Evolutionary conservation across 345 rosid species (phyloP).

Genomic region (Pugionium cornutum): DNA sequence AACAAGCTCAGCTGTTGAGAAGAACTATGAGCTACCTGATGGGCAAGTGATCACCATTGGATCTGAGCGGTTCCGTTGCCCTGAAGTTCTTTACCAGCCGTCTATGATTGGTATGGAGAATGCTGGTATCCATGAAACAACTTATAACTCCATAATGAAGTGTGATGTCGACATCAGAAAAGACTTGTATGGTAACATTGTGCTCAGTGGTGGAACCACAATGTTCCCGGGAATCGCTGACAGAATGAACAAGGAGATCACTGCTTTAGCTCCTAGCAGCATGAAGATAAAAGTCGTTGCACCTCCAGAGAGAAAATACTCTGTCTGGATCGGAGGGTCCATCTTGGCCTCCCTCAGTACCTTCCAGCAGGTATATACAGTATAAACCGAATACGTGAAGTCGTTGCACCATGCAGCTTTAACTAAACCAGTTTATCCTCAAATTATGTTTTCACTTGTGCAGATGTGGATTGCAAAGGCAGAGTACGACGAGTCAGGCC

Average conservation of each 20-base stretch:
- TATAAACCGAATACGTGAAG: no score
- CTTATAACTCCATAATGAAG: slow-evolving; percentile 92
- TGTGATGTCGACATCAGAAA: slow-evolving; percentile 92
- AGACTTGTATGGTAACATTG: slow-evolving; percentile 87
- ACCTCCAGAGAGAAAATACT: slow-evolving; percentile 89
- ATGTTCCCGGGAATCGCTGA: slow-evolving; percentile 92
- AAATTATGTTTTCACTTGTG: slow-evolving; percentile 21
- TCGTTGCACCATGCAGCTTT: not conserved
- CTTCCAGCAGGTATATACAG: slow-evolving; percentile 74
- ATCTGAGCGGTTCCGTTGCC: slow-evolving; percentile 88
- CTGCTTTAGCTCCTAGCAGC: slow-evolving; percentile 92
- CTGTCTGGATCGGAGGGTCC: slow-evolving; percentile 95
- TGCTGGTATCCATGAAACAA: slow-evolving; percentile 89
- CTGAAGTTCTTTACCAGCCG: slow-evolving; percentile 95
- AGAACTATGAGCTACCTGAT: slow-evolving; percentile 85
- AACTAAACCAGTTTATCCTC: not conserved
- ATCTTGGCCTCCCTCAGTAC: slow-evolving; percentile 94
- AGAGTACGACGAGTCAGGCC: slow-evolving; percentile 92
- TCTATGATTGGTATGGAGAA: slow-evolving; percentile 97
- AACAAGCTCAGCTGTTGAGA: slow-evolving; percentile 81
- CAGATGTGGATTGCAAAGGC: slow-evolving; percentile 98
- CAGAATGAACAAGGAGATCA: slow-evolving; percentile 93
- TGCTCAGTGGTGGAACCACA: slow-evolving; percentile 92
- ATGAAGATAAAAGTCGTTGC: slow-evolving; percentile 97
- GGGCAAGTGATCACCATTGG: slow-evolving; percentile 95